Base-by-base conservation (phyloP, 805 yeast species). In the Yueomyces sp. region DNA sequence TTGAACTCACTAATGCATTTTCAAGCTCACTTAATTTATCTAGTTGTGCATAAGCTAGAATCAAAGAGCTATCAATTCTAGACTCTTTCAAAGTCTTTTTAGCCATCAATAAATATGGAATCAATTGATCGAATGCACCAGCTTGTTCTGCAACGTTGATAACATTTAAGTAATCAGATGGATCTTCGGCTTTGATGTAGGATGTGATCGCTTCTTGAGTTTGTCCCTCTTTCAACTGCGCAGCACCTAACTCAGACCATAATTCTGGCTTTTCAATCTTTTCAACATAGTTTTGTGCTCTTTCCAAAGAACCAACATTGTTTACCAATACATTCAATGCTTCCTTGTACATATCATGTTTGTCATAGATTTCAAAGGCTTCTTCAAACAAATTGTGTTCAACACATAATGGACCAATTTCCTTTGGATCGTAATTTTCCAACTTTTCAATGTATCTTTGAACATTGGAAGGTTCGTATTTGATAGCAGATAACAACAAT, bases 121-220 rank as follows among this genome's bases (percentile, higher is more conserved):
- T 70, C 53, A 92, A 77, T 65, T 92, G 97, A 57, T 90, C 96
- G 62, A 80, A 94, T 62, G 88, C 90, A 50, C 96, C 97, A 34
- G 96, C 95, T 56, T 85, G 94, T 59, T 88, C 94, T 40, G 97
- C 77, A 54, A 87, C 84, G 55, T 92, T 97, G 65, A 92, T 90
- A 40, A 90, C 96, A 55, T 84, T 86, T 45, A 79, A 85, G 59
- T 72, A 92, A 69, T 92, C 86, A 43, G 83, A 75, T 46, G 97
- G 92, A 62, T 90, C 95, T 56, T 82, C 78, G 38, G 97, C 95
- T 56, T 78, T 83, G 56, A 88, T 83, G 62, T 92, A 92, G 5
- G 97, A 87, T 44, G 79, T 80, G 56, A 92, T 83, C 32, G 97
- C 86, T 56, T 90, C 97, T 41, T 86, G 80, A 47, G 92, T 77